Percentiles rank a stretch among this genome's conserved stretches.
These are phyloP conservation scores for Sphenostylis stenocarpa DNA, from an alignment of 306 rosid species.

Conservation along the genomic window DNA sequence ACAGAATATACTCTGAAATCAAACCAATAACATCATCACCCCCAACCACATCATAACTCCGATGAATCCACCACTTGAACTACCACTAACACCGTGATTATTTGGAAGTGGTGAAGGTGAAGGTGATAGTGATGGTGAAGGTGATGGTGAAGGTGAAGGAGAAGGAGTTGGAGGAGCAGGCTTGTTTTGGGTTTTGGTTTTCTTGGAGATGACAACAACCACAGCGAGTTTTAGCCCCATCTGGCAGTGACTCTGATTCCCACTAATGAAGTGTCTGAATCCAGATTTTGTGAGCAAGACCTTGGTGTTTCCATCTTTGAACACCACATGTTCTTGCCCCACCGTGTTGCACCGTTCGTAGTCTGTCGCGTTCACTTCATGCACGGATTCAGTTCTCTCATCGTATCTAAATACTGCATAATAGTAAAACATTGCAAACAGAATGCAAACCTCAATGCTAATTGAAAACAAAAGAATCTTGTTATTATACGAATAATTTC, in stretches of 20 bases:
- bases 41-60: not conserved
- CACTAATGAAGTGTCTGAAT: conserved; percentile 39
- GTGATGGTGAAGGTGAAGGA: not conserved
- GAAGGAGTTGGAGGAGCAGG: not conserved
- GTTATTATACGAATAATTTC: too few species aligned
- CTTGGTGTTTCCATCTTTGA: conserved; percentile 14
- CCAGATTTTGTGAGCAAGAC: conserved; percentile 28
- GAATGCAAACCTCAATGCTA: too few species aligned
- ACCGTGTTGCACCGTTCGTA: conserved; percentile 11
- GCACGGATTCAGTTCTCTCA: conserved; percentile 25
- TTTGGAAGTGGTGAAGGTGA: not conserved
- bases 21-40: not conserved
- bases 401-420: conserved; percentile 35
- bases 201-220: conserved; percentile 1
- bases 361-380: conserved; percentile 28
- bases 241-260: conserved; percentile 22
- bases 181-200: not conserved
- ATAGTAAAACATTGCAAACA: too few species aligned
- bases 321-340: not conserved
- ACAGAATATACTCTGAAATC: not conserved
- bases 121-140: not conserved
- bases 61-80: not conserved
- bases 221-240: conserved; percentile 36
- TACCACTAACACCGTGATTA: not conserved
- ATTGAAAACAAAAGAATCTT: too few species aligned